A percentile compares a stretch with the other conserved stretches of the same genome.
Evolutionary conservation across 176 grass and related monocot genomes (phyloP).

Genomic region (Cenchrus purpureus): DNA sequence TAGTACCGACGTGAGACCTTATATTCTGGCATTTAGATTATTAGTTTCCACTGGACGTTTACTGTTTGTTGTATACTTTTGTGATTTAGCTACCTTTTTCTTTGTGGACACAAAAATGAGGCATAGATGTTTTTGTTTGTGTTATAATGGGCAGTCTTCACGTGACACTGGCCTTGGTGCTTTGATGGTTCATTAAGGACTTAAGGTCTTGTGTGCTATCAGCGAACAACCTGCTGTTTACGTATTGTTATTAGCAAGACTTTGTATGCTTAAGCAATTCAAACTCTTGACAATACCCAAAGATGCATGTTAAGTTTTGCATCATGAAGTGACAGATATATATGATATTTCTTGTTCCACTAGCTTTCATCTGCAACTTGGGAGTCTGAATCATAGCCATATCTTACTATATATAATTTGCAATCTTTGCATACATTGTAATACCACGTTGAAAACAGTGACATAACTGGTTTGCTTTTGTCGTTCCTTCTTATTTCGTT

Average conservation of each 20-base stretch:
- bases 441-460: background rate
- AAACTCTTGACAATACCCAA: background rate
- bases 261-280: background rate
- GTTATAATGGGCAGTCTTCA: background rate
- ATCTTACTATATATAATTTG: background rate
- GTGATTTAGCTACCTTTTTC: slow-evolving; percentile 15
- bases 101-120: background rate
- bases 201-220: background rate
- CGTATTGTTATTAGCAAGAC: background rate
- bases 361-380: background rate
- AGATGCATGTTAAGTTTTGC: slow-evolving; percentile 3
- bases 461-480: background rate
- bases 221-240: background rate
- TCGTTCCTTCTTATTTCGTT: background rate
- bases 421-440: background rate
- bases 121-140: background rate
- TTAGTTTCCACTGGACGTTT: slow-evolving; percentile 19
- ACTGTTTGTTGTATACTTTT: background rate
- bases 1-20: background rate
- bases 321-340: background rate
- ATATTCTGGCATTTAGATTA: background rate
- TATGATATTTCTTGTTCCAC: background rate
- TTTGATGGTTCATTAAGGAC: background rate
- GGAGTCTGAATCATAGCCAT: background rate
- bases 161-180: background rate